Percentiles rank a stretch among this genome's conserved stretches.
phyloP scores from a whole-genome alignment of 2,329 filamentous ascomycete genomes.

The Alternaria novae-zelandiae region DNA sequence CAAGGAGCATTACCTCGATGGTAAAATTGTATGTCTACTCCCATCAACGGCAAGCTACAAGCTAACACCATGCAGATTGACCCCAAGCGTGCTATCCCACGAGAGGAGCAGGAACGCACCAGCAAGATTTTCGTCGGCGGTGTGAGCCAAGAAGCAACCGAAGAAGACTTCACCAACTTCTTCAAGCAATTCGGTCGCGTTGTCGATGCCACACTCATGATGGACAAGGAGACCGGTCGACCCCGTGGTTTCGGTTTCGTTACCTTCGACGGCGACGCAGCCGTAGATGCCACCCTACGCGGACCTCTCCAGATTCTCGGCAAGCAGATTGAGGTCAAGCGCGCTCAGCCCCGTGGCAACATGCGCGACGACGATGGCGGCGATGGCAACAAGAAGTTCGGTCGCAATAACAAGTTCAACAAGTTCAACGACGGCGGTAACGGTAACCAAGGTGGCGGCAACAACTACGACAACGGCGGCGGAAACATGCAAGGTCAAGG shows the following conservation, averaged over 20 bases:
- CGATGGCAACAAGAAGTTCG: constrained; percentile 63
- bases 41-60: constrained; percentile 15
- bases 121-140: constrained; percentile 99
- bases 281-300: constrained; percentile 88
- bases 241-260: constrained; percentile 97
- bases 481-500: constrained; percentile 51
- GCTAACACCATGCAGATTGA: constrained; percentile 74
- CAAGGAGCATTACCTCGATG: constrained; percentile 97
- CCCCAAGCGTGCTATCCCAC: constrained; percentile 93
- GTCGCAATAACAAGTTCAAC: constrained; percentile 46
- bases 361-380: constrained; percentile 84
- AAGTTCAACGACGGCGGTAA: constrained; percentile 41
- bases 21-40: constrained; percentile 82
- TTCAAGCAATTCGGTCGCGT: constrained; percentile 97
- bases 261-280: constrained; percentile 94
- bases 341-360: constrained; percentile 93
- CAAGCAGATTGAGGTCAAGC: constrained; percentile 98
- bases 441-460: constrained; percentile 54
- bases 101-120: constrained; percentile 97
- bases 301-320: constrained; percentile 89
- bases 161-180: constrained; percentile 94
- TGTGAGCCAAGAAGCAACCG: constrained; percentile 95
- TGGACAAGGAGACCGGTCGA: constrained; percentile 99
- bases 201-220: constrained; percentile 97
- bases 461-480: constrained; percentile 54